Evolutionary conservation across 169 alveolate species (phyloP), one percentile per base, ranked within the genome.

Genomic region (Theileria annulata): DNA sequence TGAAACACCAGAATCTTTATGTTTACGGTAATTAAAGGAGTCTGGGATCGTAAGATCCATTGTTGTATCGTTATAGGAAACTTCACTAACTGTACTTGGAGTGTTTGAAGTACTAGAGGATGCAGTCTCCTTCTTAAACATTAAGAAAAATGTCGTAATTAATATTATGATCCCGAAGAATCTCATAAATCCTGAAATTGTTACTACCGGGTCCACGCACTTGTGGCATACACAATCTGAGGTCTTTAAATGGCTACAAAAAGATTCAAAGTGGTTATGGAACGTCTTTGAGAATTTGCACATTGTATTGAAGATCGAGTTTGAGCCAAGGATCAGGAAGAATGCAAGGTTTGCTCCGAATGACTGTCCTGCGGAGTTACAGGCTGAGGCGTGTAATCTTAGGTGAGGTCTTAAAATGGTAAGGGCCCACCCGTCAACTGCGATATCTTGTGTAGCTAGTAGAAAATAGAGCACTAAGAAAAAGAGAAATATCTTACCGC

Each of bases 351-450:
- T 89, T n/a, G 82, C 77, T n/a, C 96, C 96, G 15, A 91, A 74
- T 47, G 93, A 80, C 73, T 92, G 96, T 9, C 96, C 96, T 37
- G 88, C 88, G 25, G 93, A 75, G 79, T 92, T 92, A 76, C 96
- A 92, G 33, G 95, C 86, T 23, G 96, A 92, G n/a, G 95, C 94
- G 30, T 86, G 86, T 21, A 86, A 71, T 35, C 82, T 64, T 69
- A 79, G 30, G 17, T 71, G 78, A 28, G 85, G 76, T 15, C 95
- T 71, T 10, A 96, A 93, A 81, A 96, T 90, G 21, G 95, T 94
- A 42, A 96, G 73, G 15, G 99, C 98, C 99, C 99, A 96, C 17
- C 98, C 98, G 71, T 96, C 99, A 30, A 96, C 98, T 12, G 98
- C 99, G 64, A 96, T 95, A 79, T 96, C 99, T 86, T 96, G 97